These are phyloP conservation scores for Racocetra persica DNA, from an alignment of 371 early-diverging fungal species.

Conservation along the genomic window DNA sequence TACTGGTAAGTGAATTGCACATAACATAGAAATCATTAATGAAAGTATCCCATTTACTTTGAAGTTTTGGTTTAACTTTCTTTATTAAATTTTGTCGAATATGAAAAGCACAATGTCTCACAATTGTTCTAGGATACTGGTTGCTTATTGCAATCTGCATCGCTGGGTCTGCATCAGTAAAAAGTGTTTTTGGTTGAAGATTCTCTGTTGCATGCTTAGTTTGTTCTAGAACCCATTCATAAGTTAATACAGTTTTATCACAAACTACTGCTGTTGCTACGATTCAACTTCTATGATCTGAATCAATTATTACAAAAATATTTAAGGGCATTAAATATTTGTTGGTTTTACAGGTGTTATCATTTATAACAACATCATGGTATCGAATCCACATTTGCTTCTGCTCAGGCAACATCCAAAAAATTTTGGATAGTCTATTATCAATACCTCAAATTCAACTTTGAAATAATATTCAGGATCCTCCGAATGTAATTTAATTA, in stretches of 20 bases:
- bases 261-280: background rate
- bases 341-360: constrained; percentile 43
- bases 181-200: background rate
- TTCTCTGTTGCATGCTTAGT: background rate
- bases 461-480: background rate
- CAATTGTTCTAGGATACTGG: background rate
- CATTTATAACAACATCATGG: constrained; percentile 43
- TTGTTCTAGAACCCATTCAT: constrained; percentile 40
- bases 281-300: constrained; percentile 33
- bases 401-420: constrained; percentile 46
- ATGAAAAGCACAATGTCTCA: background rate
- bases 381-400: constrained; percentile 30
- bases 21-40: background rate
- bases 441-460: background rate
- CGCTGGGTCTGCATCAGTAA: background rate
- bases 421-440: constrained; percentile 30
- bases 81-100: background rate
- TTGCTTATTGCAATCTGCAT: background rate
- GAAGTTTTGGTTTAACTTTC: background rate
- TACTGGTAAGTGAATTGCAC: too few relatives aligned
- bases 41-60: background rate
- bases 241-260: constrained; percentile 40
- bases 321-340: constrained; percentile 41
- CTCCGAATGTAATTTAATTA: background rate
- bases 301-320: constrained; percentile 42